phyloP scores from a whole-genome alignment of 2,329 filamentous ascomycete genomes.

The Fusarium ambrosium region DNA sequence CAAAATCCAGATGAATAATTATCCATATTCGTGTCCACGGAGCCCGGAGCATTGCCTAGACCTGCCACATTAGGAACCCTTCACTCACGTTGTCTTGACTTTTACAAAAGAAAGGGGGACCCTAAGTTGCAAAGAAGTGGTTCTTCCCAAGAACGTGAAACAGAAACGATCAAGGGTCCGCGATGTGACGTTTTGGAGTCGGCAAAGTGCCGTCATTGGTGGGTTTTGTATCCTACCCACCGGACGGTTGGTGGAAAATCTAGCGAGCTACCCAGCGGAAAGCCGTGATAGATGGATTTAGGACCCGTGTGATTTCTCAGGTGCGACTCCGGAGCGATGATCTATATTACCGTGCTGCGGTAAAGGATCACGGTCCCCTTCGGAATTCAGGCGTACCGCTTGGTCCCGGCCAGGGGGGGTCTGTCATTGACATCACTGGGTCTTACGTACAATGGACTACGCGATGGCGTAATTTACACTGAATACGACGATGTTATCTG shows the following conservation, averaged over 20 bases:
- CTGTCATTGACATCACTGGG: background rate
- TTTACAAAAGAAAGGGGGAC: background rate
- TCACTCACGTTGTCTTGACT: background rate
- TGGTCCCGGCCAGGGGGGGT: background rate
- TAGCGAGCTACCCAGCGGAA: background rate
- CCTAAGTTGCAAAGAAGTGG: background rate
- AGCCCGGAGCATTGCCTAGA: background rate
- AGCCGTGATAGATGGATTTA: constrained; percentile 20
- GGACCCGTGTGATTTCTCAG: background rate
- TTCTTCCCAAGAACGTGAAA: constrained; percentile 12
- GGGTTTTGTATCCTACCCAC: background rate
- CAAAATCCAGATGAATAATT: background rate
- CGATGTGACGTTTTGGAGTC: constrained; percentile 2
- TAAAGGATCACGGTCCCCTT: constrained; percentile 2
- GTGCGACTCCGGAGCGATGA: background rate
- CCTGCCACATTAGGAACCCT: constrained; percentile 21
- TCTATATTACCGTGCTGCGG: constrained; percentile 1
- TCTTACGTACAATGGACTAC: background rate
- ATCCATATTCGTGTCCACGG: constrained; percentile 21
- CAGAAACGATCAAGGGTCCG: background rate
- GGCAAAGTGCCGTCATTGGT: constrained; percentile 20
- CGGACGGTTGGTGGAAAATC: constrained; percentile 33
- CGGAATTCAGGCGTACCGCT: background rate
- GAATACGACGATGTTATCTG: background rate
- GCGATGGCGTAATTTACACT: background rate